These are phyloP conservation scores for Dictyostelium capitatum DNA, from an alignment of 78 protist species.

Conservation along the genomic window DNA sequence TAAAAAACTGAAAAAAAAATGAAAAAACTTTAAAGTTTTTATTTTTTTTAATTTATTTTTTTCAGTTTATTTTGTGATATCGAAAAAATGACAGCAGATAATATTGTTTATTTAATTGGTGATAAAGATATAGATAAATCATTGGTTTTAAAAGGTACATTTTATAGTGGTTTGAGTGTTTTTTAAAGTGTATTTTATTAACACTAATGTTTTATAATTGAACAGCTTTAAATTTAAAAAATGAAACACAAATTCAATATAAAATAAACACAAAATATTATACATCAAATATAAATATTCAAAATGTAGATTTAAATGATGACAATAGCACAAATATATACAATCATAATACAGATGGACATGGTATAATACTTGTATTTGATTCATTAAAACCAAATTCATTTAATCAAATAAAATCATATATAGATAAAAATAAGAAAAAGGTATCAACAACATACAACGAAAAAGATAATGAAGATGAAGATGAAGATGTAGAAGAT, in stretches of 20 bases:
- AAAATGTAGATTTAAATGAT: not conserved
- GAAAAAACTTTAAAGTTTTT: not conserved
- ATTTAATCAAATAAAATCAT: not conserved
- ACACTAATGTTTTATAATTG: not conserved
- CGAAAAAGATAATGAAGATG: not conserved
- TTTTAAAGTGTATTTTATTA: not conserved
- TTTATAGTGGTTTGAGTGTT: too few species aligned
- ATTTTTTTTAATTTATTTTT: not conserved
- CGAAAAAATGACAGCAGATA: not conserved
- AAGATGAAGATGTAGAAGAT: constrained; percentile 3
- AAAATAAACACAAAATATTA: not conserved
- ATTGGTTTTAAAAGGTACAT: not conserved
- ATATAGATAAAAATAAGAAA: not conserved
- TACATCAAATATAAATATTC: not conserved
- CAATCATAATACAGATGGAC: not conserved
- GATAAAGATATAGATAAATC: constrained; percentile 11
- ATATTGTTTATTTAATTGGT: not conserved
- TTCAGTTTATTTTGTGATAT: too few species aligned
- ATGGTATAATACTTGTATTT: constrained; percentile 19
- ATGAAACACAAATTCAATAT: not conserved
- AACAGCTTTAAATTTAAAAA: not conserved
- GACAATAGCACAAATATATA: not conserved
- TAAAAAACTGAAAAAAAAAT: too few species aligned
- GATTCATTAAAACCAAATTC: constrained; percentile 30
- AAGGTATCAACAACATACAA: not conserved